phyloP scores from a whole-genome alignment of 2,329 filamentous ascomycete genomes.

The Tolypocladium pustulatum region DNA sequence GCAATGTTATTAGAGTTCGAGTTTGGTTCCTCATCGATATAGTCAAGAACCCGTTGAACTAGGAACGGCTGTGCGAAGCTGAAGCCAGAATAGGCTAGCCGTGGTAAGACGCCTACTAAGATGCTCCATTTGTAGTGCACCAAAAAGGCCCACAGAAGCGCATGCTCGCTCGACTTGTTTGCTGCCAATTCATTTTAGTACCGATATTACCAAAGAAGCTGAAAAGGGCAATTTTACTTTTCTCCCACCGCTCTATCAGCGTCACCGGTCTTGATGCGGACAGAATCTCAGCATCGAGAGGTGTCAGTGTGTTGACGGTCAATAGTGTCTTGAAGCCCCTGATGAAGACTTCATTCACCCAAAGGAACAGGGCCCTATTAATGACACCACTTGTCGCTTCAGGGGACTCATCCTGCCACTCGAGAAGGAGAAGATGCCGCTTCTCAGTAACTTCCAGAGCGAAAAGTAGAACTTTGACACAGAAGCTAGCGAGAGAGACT shows the following conservation, averaged over 20 bases:
- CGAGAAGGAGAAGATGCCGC: constrained; percentile 9
- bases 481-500: constrained; percentile 14
- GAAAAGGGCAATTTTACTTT: background rate
- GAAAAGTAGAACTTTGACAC: constrained; percentile 17
- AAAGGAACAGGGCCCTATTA: constrained; percentile 19
- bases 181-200: constrained; percentile 1
- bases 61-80: constrained; percentile 32
- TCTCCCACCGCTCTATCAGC: constrained; percentile 6
- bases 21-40: constrained; percentile 13
- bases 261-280: constrained; percentile 5
- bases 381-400: constrained; percentile 21
- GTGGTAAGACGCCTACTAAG: constrained; percentile 20
- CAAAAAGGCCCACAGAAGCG: constrained; percentile 12
- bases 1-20: constrained; percentile 16
- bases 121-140: constrained; percentile 16
- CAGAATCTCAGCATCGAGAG: constrained; percentile 8
- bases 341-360: constrained; percentile 18
- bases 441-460: constrained; percentile 18
- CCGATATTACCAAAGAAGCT: background rate
- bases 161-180: constrained; percentile 10
- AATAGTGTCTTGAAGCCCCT: constrained; percentile 14
- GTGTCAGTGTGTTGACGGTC: constrained; percentile 7
- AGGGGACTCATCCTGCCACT: constrained; percentile 10
- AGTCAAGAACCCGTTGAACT: constrained; percentile 22
- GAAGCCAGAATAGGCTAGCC: constrained; percentile 25